Conservation (phyloP, 1,139 yeast genomes). For the Hyphopichia pseudoburtonii region DNA sequence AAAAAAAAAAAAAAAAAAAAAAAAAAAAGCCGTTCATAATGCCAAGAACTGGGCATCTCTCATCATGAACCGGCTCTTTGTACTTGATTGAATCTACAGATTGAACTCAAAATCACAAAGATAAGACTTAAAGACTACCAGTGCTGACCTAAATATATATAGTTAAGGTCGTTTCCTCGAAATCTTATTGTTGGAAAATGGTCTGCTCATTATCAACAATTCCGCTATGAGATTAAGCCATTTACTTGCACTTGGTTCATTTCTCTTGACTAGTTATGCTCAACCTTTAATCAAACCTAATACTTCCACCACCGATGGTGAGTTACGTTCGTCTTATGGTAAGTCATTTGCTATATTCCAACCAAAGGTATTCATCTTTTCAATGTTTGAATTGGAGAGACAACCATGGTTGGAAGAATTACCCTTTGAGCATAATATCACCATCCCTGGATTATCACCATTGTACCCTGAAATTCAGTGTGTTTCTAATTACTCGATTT, state of each 20-base stretch:
- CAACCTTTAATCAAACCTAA: neutral
- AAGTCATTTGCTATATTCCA: slow-evolving; percentile 39
- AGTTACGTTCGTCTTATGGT: slow-evolving; percentile 25
- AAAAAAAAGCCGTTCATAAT: neutral
- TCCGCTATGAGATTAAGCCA: too few relatives aligned
- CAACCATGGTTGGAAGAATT: slow-evolving; percentile 52
- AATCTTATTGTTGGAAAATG: too few relatives aligned
- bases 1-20: too few relatives aligned
- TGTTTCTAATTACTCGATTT: slow-evolving; percentile 50
- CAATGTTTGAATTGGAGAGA: slow-evolving; percentile 57
- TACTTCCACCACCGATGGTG: slow-evolving; percentile 14
- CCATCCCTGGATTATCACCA: slow-evolving; percentile 65
- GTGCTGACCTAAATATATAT: too few relatives aligned
- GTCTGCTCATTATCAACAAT: too few relatives aligned
- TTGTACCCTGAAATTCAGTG: slow-evolving; percentile 58
- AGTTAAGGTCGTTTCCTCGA: too few relatives aligned
- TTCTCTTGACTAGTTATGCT: too few relatives aligned
- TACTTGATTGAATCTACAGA: neutral
- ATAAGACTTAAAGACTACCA: too few relatives aligned
- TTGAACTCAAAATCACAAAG: too few relatives aligned
- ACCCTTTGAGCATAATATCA: slow-evolving; percentile 49
- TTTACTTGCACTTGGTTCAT: too few relatives aligned
- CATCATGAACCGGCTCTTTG: neutral
- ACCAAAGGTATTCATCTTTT: slow-evolving; percentile 56
- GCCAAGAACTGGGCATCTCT: neutral